A percentile compares a stretch with the other conserved stretches of the same genome.
Evolutionary conservation across 106 monocot genomes (phyloP).

Genomic region (Dioscorea zingiberensis): DNA sequence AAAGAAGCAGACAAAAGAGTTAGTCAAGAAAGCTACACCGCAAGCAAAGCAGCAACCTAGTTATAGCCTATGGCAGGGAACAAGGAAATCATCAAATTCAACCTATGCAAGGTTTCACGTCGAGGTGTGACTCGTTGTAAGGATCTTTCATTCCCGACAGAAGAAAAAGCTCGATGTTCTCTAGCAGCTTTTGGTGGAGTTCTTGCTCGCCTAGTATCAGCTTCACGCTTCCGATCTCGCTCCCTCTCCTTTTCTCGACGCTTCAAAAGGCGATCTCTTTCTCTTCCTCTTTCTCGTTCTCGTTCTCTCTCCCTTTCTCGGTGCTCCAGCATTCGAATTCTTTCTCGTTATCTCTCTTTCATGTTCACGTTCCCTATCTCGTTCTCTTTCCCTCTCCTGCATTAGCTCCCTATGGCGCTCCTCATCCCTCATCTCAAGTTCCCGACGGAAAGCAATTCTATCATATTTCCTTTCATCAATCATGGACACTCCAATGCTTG

Average conservation of each 20-base stretch:
- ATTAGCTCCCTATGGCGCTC: slow-evolving; percentile 73
- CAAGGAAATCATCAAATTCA: slow-evolving; percentile 63
- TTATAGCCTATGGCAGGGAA: slow-evolving; percentile 36
- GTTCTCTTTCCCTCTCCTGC: too few relatives aligned
- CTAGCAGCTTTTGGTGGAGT: slow-evolving; percentile 54
- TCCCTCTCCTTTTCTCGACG: slow-evolving; percentile 53
- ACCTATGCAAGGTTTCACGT: slow-evolving; percentile 86
- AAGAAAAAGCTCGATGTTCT: slow-evolving; percentile 69
- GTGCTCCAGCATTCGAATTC: slow-evolving; percentile 9
- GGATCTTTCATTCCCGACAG: slow-evolving; percentile 48
- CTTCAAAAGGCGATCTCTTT: slow-evolving; percentile 36
- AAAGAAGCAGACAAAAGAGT: slow-evolving; percentile 63
- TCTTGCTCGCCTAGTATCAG: slow-evolving; percentile 47
- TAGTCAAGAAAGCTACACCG: slow-evolving; percentile 61
- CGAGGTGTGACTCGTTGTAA: slow-evolving; percentile 49
- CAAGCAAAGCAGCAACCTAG: slow-evolving; percentile 63
- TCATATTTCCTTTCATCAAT: slow-evolving; percentile 59
- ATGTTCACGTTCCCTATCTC: slow-evolving; percentile 60
- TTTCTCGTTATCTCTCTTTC: slow-evolving; percentile 36
- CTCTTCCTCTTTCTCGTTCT: too few relatives aligned
- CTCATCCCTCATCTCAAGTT: slow-evolving; percentile 71
- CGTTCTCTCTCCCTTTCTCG: slow-evolving; percentile 32
- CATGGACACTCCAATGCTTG: slow-evolving; percentile 44
- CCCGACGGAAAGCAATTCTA: slow-evolving; percentile 51
- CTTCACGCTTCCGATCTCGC: slow-evolving; percentile 45